Percentiles rank a stretch among this genome's conserved stretches.
phyloP scores from a whole-genome alignment of 1,284 basidiomycete genomes.

The Cystobasidium slooffiae region DNA sequence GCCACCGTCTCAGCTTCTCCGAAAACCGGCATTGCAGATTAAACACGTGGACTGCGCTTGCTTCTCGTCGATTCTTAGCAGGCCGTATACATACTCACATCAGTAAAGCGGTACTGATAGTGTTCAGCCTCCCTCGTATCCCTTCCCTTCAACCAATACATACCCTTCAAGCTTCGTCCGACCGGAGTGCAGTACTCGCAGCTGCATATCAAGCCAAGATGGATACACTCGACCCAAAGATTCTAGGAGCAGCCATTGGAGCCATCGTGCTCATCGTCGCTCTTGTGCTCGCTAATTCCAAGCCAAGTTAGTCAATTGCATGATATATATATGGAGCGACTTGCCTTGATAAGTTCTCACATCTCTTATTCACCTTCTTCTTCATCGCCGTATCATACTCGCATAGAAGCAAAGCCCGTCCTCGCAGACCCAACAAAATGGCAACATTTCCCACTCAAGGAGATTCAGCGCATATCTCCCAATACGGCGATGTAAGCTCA shows the following conservation, averaged over 20 bases:
- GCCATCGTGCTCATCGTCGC: conserved; percentile 46
- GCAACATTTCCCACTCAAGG: conserved; percentile 77
- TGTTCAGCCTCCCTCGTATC: background rate
- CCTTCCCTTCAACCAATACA: background rate
- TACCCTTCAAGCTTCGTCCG: background rate
- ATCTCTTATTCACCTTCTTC: background rate
- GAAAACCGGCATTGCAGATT: too few species aligned
- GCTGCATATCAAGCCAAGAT: background rate
- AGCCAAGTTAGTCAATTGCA: conserved; percentile 32
- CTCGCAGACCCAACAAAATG: conserved; percentile 72
- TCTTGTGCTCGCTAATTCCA: conserved; percentile 35
- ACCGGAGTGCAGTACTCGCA: background rate
- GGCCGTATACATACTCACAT: too few species aligned
- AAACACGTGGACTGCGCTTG: too few species aligned
- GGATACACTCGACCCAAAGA: conserved; percentile 38
- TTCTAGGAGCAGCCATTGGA: conserved; percentile 47
- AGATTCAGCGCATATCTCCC: conserved; percentile 85
- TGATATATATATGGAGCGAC: background rate
- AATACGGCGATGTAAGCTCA: conserved; percentile 84
- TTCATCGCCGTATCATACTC: background rate
- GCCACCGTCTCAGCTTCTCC: too few species aligned
- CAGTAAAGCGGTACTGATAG: too few species aligned
- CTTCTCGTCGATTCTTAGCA: too few species aligned
- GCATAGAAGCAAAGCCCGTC: conserved; percentile 41
- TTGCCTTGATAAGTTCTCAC: conserved; percentile 5